Conservation (phyloP, 2,329 filamentous ascomycete genomes). For the Colletotrichum lupini region DNA sequence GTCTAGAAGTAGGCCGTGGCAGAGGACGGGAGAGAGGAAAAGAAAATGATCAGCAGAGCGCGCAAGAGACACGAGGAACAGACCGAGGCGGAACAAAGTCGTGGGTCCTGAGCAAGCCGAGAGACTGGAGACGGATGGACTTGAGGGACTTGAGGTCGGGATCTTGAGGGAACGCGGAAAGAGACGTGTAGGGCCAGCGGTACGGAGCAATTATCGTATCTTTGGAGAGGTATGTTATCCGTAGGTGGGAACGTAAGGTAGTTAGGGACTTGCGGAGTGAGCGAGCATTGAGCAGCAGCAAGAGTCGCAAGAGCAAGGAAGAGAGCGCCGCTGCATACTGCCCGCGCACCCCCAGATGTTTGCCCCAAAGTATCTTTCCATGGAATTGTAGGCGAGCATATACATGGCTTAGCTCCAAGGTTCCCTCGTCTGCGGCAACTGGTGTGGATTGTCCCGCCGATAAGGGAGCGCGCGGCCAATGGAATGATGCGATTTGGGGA, state of each 20-base stretch:
- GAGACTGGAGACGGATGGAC: background rate
- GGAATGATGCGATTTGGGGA: slow-evolving; percentile 1
- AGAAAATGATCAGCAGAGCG: background rate
- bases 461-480: slow-evolving; percentile 30
- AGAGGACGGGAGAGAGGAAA: background rate
- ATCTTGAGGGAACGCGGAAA: background rate
- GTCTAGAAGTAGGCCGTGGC: background rate
- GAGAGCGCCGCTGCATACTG: background rate
- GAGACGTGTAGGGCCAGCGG: background rate
- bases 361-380: background rate
- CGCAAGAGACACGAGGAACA: background rate
- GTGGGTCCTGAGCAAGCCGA: slow-evolving; percentile 1
- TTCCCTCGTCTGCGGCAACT: slow-evolving; percentile 11
- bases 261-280: background rate
- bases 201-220: background rate
- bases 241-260: background rate
- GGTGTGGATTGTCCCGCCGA: slow-evolving; percentile 24
- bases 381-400: background rate
- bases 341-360: background rate
- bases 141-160: background rate
- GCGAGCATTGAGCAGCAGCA: background rate
- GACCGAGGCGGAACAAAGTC: slow-evolving; percentile 18
- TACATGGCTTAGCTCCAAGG: slow-evolving; percentile 10
- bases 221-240: background rate
- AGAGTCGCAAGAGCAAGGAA: background rate